These are phyloP conservation scores for Ormosia semicastrata DNA, from an alignment of 306 rosid species.

Conservation along the genomic window DNA sequence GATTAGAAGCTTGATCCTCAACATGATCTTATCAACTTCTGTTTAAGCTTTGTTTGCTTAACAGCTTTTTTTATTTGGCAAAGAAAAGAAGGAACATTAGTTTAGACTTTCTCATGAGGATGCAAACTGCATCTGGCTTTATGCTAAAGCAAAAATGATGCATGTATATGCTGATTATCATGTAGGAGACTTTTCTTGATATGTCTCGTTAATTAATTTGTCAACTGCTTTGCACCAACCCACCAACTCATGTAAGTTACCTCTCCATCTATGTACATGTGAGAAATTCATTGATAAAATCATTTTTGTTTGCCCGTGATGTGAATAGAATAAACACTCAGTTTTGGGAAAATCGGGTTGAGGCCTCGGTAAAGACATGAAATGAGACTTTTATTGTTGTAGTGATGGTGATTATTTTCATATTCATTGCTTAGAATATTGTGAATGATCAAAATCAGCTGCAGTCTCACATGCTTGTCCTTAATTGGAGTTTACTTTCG, in stretches of 20 bases:
- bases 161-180: not conserved
- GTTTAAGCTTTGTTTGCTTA: not conserved
- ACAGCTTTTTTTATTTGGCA: conserved; percentile 8
- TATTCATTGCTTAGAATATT: not conserved
- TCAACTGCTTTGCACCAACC: not conserved
- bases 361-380: not conserved
- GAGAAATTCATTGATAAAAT: not conserved
- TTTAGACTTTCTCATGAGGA: not conserved
- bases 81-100: not conserved
- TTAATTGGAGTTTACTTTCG: not conserved
- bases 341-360: not conserved
- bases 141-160: not conserved
- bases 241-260: not conserved
- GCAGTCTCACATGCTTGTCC: not conserved
- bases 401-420: not conserved
- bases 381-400: not conserved
- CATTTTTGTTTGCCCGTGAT: not conserved
- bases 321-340: not conserved
- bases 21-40: not conserved
- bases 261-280: not conserved
- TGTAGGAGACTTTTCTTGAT: not conserved
- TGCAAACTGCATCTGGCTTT: not conserved
- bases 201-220: not conserved
- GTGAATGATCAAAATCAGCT: not conserved
- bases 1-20: not conserved